A percentile compares a stretch with the other conserved stretches of the same genome.
Evolutionary conservation across 2,329 filamentous ascomycete genomes (phyloP).

Genomic region (Periconia macrospinosa): DNA sequence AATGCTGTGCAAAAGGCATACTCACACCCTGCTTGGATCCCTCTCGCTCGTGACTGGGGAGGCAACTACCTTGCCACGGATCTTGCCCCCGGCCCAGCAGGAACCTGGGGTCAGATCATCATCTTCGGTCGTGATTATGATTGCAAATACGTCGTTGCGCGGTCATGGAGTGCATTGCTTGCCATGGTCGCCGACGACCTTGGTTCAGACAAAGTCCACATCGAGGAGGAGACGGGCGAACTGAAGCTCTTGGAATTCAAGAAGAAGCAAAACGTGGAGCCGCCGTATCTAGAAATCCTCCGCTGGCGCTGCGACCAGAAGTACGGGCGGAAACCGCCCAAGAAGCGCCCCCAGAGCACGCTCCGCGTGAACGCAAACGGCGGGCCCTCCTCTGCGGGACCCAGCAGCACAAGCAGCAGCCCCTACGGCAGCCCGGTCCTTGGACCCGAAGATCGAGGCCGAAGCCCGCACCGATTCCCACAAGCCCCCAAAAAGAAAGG

Average conservation of each 20-base stretch:
- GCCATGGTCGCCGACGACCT: constrained; percentile 89
- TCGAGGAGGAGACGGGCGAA: constrained; percentile 90
- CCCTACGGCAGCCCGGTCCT: constrained; percentile 70
- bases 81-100: constrained; percentile 83
- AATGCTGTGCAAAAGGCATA: constrained; percentile 90
- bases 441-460: constrained; percentile 61
- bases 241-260: constrained; percentile 93
- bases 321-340: constrained; percentile 67
- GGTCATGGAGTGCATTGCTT: constrained; percentile 87
- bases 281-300: constrained; percentile 90
- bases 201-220: constrained; percentile 85
- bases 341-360: constrained; percentile 50
- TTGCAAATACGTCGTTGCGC: constrained; percentile 93
- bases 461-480: constrained; percentile 68
- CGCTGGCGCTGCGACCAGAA: constrained; percentile 96
- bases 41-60: constrained; percentile 94
- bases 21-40: constrained; percentile 93
- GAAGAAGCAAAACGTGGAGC: constrained; percentile 77
- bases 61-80: constrained; percentile 97
- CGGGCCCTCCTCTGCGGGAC: constrained; percentile 42
- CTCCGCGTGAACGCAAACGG: constrained; percentile 58
- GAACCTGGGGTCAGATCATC: constrained; percentile 95
- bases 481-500: constrained; percentile 55
- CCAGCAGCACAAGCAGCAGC: constrained; percentile 51
- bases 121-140: constrained; percentile 97